A percentile compares a stretch with the other conserved stretches of the same genome.
Conservation (phyloP, 2,329 filamentous ascomycete species). For the Ophiostoma australiae region DNA sequence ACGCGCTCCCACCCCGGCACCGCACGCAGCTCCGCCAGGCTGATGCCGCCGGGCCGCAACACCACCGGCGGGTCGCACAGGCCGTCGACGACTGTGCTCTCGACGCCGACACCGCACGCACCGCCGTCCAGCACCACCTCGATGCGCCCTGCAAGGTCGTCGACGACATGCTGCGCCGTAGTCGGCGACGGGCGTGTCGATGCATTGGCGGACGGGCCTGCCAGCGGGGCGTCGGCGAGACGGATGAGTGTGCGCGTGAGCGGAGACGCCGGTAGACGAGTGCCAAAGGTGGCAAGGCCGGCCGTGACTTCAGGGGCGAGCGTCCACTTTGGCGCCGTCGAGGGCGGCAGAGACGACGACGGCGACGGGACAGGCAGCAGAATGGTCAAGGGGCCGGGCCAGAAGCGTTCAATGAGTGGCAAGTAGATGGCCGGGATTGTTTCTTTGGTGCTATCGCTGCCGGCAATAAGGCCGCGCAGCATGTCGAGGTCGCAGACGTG, state of each 20-base stretch:
- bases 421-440: conserved; percentile 70
- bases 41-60: conserved; percentile 79
- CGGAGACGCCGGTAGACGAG: conserved; percentile 77
- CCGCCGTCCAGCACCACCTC: conserved; percentile 87
- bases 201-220: conserved; percentile 89
- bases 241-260: conserved; percentile 87
- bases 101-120: conserved; percentile 79
- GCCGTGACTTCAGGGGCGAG: conserved; percentile 92
- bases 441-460: conserved; percentile 11
- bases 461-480: conserved; percentile 57
- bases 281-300: conserved; percentile 77
- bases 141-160: conserved; percentile 82
- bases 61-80: conserved; percentile 75
- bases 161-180: conserved; percentile 78
- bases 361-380: conserved; percentile 69
- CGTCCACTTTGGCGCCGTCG: conserved; percentile 10
- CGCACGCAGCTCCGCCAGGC: conserved; percentile 68
- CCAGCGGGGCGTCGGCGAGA: conserved; percentile 70
- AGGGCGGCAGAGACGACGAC: conserved; percentile 37
- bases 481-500: conserved; percentile 80
- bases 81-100: conserved; percentile 95
- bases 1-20: conserved; percentile 79
- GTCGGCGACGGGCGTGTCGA: conserved; percentile 92
- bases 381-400: conserved; percentile 92
- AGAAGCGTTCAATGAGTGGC: conserved; percentile 74